These are phyloP conservation scores for Kazachstania viticola DNA, from an alignment of 805 yeast genomes.

Conservation along the genomic window DNA sequence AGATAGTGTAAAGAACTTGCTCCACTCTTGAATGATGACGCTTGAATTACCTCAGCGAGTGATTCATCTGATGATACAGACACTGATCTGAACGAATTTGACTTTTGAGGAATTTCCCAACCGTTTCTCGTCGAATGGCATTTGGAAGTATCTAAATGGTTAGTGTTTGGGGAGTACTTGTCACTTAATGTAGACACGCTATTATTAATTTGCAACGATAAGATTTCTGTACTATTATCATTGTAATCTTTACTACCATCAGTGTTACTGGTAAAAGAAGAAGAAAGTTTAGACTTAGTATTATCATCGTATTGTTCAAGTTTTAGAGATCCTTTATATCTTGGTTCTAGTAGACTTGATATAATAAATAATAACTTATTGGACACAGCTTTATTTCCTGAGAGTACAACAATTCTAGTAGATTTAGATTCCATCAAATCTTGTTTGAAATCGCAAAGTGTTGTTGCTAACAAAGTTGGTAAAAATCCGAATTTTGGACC, in stretches of 20 bases:
- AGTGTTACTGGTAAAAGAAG: conserved; percentile 1
- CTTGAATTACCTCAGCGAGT: conserved; percentile 23
- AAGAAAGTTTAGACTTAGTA: too few relatives aligned
- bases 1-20: conserved; percentile 28
- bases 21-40: conserved; percentile 27
- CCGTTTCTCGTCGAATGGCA: conserved; percentile 20
- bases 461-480: conserved; percentile 19
- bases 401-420: conserved; percentile 44
- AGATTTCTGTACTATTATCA: neutral
- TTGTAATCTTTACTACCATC: conserved; percentile 3
- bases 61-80: conserved; percentile 25
- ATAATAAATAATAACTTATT: conserved; percentile 45
- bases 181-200: too few relatives aligned
- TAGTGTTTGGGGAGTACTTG: too few relatives aligned
- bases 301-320: neutral
- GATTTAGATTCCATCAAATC: conserved; percentile 21
- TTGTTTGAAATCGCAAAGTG: conserved; percentile 17
- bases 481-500: conserved; percentile 26
- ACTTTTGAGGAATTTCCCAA: conserved; percentile 31
- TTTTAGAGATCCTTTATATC: conserved; percentile 9
- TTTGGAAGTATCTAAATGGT: conserved; percentile 4
- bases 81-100: conserved; percentile 19
- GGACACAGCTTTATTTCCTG: conserved; percentile 49
- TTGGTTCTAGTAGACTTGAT: conserved; percentile 37
- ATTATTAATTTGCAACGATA: neutral